Base-by-base conservation (phyloP, 768 basidiomycete genomes). In the Pleurotus salmoneostramineus region DNA sequence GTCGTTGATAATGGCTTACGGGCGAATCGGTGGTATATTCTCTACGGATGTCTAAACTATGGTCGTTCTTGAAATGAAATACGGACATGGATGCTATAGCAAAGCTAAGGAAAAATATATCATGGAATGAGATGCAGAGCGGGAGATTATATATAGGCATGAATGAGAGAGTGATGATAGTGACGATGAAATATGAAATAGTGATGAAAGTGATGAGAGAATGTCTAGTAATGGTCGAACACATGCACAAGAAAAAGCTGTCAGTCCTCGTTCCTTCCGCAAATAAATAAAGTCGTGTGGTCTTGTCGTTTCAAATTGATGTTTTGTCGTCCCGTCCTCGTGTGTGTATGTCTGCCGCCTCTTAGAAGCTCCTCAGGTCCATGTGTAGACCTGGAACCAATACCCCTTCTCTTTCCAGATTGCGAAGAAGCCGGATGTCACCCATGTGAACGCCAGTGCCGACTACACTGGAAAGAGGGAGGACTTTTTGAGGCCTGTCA, bases 401-500 rank as follows among this genome's bases (percentile, higher is more conserved):
- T 5, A 21, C 15, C 4, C 52, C 52, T 40, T 54, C 52, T 31
- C 43, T 54, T 37, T 56, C 51, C 21, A 50, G 2, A n/a, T 50
- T 56, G 27, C 58, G 12, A 10, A n/a, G 32, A 12, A 50, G n/a
- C 35, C 33, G 46, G 49, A 54, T 27, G 21, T 56, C 31, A 27
- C 60, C 58, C 32, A 60, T 58, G n/a, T 57, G 54, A 11, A 54
- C 59, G 2, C 60, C 15, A 15, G 44, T 36, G 11, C 34, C 49
- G 36, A 56, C 49, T 32, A 52, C 46, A 11, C 50, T 57, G 7
- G 56, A 37, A 34, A 61, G 48, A 7, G 51, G 47, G 44, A 61
- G 36, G 5, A 63, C 45, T 35, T 21, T 52, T 21, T 56, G 31
- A 49, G 64, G 63, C 14, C 50, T 60, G 36, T 64, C 33, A 57